A percentile compares a stretch with the other conserved stretches of the same genome.
Conservation (phyloP, 2,329 filamentous ascomycete species). For the Neofusicoccum kwambonambiense region DNA sequence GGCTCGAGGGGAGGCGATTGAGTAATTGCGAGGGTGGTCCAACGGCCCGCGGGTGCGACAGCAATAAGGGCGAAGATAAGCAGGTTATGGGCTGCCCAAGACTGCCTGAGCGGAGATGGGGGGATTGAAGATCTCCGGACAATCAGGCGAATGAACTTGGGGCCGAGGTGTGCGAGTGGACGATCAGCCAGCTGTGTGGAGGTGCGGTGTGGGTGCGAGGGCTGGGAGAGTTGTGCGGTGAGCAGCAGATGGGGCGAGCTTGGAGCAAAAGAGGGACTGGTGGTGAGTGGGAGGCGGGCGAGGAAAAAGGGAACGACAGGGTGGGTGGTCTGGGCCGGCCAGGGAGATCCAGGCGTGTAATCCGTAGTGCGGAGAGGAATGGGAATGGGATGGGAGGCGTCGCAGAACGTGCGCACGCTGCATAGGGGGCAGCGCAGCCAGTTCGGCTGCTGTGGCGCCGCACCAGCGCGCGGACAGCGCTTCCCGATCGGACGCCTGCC, state of each 20-base stretch:
- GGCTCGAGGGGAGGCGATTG: too few relatives aligned
- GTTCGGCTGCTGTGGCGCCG: background rate
- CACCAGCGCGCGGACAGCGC: background rate
- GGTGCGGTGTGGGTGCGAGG: background rate
- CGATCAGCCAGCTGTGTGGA: background rate
- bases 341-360: conserved; percentile 1
- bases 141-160: background rate
- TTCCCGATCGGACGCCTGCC: background rate
- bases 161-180: background rate
- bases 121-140: background rate
- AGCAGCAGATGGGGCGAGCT: conserved; percentile 11
- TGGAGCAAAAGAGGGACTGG: conserved; percentile 8
- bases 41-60: conserved; percentile 4
- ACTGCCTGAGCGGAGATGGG: background rate
- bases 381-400: conserved; percentile 7
- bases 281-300: conserved; percentile 12
- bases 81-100: background rate
- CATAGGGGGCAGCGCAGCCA: background rate
- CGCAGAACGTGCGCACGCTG: background rate
- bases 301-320: conserved; percentile 7
- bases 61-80: conserved; percentile 12
- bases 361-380: conserved; percentile 1
- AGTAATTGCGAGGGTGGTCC: background rate
- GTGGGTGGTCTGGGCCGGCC: conserved; percentile 13
- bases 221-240: background rate